Evolutionary conservation across 2,329 filamentous ascomycete species (phyloP).

Genomic region (Didymella keratinophila): DNA sequence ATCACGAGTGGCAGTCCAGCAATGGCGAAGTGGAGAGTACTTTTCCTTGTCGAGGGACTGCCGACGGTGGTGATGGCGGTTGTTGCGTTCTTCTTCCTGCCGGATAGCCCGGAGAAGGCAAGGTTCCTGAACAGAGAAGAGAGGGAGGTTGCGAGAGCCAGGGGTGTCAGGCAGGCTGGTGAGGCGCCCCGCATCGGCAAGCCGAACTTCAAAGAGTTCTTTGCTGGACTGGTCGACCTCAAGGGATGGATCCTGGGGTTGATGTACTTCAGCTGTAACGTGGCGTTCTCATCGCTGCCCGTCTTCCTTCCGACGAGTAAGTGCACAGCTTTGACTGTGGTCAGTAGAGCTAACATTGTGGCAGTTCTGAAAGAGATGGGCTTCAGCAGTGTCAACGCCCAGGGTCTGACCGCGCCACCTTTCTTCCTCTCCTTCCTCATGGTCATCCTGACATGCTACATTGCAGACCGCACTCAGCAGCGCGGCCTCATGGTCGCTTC

Average conservation of each 20-base stretch:
- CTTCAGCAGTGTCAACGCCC: slow-evolving; percentile 70
- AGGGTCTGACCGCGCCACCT: slow-evolving; percentile 75
- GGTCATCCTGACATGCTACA: slow-evolving; percentile 66
- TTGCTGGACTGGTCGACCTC: slow-evolving; percentile 39
- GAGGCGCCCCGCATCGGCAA: slow-evolving; percentile 37
- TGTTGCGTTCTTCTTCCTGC: slow-evolving; percentile 54
- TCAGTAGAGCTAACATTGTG: neutral
- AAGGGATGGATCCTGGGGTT: slow-evolving; percentile 49
- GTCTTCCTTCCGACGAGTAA: slow-evolving; percentile 54
- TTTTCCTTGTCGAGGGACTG: slow-evolving; percentile 59
- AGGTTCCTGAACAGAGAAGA: slow-evolving; percentile 55
- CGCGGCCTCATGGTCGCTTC: slow-evolving; percentile 67
- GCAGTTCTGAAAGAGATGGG: slow-evolving; percentile 65
- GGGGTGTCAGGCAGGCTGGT: slow-evolving; percentile 45
- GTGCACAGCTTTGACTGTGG: neutral
- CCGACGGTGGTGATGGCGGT: slow-evolving; percentile 54
- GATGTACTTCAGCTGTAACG: slow-evolving; percentile 51
- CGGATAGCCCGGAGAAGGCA: slow-evolving; percentile 55
- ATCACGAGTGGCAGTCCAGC: slow-evolving; percentile 66
- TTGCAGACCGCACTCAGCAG: slow-evolving; percentile 72
- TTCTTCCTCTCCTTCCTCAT: slow-evolving; percentile 72
- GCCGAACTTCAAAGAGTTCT: slow-evolving; percentile 41
- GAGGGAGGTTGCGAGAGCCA: slow-evolving; percentile 41
- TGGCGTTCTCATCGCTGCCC: slow-evolving; percentile 62
- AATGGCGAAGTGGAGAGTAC: slow-evolving; percentile 68